phyloP scores from a whole-genome alignment of 768 basidiomycete genomes.

The Nidularia pulvinata region DNA sequence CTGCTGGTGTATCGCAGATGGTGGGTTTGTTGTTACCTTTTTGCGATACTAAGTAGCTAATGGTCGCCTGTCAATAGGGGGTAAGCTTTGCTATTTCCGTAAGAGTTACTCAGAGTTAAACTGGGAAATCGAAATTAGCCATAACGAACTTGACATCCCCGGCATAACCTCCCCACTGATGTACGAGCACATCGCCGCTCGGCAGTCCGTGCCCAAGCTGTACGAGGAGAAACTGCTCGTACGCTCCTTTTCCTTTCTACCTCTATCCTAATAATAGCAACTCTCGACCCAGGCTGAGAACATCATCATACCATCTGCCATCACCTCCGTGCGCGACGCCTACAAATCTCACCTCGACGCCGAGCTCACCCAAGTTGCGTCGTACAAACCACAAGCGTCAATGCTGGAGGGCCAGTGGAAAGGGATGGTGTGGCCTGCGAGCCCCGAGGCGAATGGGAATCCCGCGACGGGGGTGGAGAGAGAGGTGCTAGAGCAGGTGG shows the following conservation, averaged over 20 bases:
- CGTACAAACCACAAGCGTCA: conserved; percentile 47
- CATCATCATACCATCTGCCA: conserved; percentile 48
- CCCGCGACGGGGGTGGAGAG: conserved; percentile 70
- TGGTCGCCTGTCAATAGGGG: conserved; percentile 21
- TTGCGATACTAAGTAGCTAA: not conserved
- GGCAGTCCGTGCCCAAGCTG: conserved; percentile 76
- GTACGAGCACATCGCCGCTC: conserved; percentile 84
- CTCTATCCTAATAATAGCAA: not conserved
- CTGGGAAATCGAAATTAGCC: conserved; percentile 35
- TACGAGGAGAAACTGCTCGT: conserved; percentile 84
- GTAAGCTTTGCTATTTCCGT: conserved; percentile 17
- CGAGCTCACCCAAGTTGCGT: conserved; percentile 48
- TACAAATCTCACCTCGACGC: conserved; percentile 68
- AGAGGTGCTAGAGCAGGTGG: conserved; percentile 55
- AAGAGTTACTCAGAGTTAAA: too few relatives aligned
- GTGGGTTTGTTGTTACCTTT: conserved; percentile 27
- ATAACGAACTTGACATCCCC: conserved; percentile 89
- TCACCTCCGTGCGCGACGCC: conserved; percentile 46
- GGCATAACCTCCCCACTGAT: conserved; percentile 88
- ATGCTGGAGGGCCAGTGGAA: conserved; percentile 73
- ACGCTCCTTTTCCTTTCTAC: conserved; percentile 15
- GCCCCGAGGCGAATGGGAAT: conserved; percentile 42
- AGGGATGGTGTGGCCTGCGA: conserved; percentile 63
- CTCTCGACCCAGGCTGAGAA: conserved; percentile 39
- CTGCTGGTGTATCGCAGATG: conserved; percentile 87